Percentiles rank a stretch among this genome's conserved stretches.
These are phyloP conservation scores for Paraleonurus japonicus DNA, from an alignment of 257 asterid genomes.

Conservation along the genomic window DNA sequence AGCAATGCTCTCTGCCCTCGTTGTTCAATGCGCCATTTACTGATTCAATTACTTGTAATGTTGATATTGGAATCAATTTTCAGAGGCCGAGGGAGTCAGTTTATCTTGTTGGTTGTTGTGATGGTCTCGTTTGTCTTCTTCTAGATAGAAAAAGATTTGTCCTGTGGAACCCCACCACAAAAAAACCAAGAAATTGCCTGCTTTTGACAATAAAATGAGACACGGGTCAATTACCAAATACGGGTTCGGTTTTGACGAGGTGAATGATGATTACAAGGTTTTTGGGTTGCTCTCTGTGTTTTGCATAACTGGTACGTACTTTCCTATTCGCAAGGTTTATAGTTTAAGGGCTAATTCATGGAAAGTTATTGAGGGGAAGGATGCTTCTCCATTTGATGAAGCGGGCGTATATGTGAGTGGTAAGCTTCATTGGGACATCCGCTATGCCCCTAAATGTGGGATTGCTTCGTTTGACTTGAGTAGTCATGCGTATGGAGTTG, in stretches of 20 bases:
- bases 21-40: slow-evolving; percentile 20
- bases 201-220: background rate
- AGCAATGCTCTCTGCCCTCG: slow-evolving; percentile 32
- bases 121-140: slow-evolving; percentile 45
- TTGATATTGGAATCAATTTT: background rate
- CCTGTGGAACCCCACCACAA: slow-evolving; percentile 44
- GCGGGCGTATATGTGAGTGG: slow-evolving; percentile 38
- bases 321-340: slow-evolving; percentile 28
- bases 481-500: slow-evolving; percentile 27
- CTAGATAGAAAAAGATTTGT: slow-evolving; percentile 5
- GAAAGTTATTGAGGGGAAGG: slow-evolving; percentile 24
- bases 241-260: slow-evolving; percentile 48
- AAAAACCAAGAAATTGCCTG: slow-evolving; percentile 34
- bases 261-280: slow-evolving; percentile 42
- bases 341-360: slow-evolving; percentile 40
- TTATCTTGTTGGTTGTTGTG: slow-evolving; percentile 38
- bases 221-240: background rate
- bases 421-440: slow-evolving; percentile 43
- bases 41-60: background rate
- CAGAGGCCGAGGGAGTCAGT: background rate
- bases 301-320: background rate
- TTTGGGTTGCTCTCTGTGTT: slow-evolving; percentile 34
- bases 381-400: slow-evolving; percentile 11
- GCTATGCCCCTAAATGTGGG: background rate
- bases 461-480: slow-evolving; percentile 38